Evolutionary conservation across 2,329 filamentous ascomycete species (phyloP).

Genomic region (Xylariaceae sp.): DNA sequence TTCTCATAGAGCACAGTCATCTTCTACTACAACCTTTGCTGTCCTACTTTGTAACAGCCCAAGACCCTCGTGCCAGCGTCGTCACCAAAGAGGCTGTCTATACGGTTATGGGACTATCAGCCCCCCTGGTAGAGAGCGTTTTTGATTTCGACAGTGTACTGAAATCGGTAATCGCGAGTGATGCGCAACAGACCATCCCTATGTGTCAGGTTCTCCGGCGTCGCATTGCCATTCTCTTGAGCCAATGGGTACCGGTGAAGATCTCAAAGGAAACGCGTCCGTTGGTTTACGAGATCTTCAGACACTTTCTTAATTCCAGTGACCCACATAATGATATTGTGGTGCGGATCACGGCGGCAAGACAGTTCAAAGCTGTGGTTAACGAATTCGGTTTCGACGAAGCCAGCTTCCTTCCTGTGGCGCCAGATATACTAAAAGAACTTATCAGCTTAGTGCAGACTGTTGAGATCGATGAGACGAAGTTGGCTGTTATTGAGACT

Average conservation of each 20-base stretch:
- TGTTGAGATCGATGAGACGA: slow-evolving; percentile 84
- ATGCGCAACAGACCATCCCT: slow-evolving; percentile 70
- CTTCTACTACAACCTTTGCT: slow-evolving; percentile 81
- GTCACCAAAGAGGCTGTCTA: slow-evolving; percentile 94
- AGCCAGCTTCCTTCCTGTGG: slow-evolving; percentile 77
- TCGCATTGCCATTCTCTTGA: slow-evolving; percentile 85
- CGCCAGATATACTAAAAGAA: slow-evolving; percentile 72
- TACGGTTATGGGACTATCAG: slow-evolving; percentile 86
- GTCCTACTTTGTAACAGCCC: slow-evolving; percentile 80
- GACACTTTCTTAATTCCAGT: slow-evolving; percentile 79
- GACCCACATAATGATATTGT: slow-evolving; percentile 88
- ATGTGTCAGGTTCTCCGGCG: slow-evolving; percentile 83
- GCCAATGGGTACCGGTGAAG: slow-evolving; percentile 86
- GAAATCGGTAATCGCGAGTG: slow-evolving; percentile 74
- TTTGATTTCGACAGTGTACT: slow-evolving; percentile 88
- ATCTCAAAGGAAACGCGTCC: slow-evolving; percentile 71
- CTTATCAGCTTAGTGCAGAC: slow-evolving; percentile 81
- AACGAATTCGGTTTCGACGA: slow-evolving; percentile 85
- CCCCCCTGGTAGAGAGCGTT: slow-evolving; percentile 73
- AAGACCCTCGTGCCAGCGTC: slow-evolving; percentile 70
- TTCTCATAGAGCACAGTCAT: slow-evolving; percentile 87
- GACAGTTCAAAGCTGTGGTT: slow-evolving; percentile 80
- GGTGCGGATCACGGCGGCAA: slow-evolving; percentile 87
- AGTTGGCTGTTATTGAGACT: slow-evolving; percentile 87
- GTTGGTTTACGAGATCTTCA: slow-evolving; percentile 86